Conservation (phyloP, 345 rosid genomes). For the Populus alba region DNA sequence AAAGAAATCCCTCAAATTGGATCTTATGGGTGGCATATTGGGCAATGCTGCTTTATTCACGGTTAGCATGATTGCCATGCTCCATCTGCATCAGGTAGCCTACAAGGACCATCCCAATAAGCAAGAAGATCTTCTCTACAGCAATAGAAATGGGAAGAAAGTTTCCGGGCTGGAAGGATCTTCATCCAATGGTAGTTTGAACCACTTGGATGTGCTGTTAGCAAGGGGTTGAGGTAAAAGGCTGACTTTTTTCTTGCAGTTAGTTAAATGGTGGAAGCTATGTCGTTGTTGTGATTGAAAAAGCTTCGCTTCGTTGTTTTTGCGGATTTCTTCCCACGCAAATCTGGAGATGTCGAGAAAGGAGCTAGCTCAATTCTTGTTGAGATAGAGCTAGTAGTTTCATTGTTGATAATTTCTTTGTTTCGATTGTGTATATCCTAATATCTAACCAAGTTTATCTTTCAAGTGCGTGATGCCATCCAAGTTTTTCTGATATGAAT, state of each 20-base stretch:
- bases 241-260: neutral
- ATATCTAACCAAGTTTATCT: neutral
- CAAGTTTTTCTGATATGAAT: no score
- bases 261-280: neutral
- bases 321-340: conserved; percentile 3
- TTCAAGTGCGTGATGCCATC: neutral
- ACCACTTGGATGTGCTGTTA: conserved; percentile 66
- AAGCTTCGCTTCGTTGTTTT: neutral
- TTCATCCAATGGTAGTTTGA: conserved; percentile 32
- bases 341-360: neutral
- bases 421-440: conserved; percentile 17
- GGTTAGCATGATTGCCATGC: conserved; percentile 67
- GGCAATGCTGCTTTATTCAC: conserved; percentile 82
- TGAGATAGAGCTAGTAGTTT: neutral
- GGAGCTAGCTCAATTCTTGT: neutral
- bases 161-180: conserved; percentile 34
- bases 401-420: neutral
- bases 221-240: conserved; percentile 61
- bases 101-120: conserved; percentile 35
- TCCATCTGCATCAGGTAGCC: conserved; percentile 62
- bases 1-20: conserved; percentile 53
- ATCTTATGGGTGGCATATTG: conserved; percentile 59
- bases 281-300: neutral
- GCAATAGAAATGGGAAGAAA: conserved; percentile 31
- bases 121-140: conserved; percentile 37